phyloP scores from a whole-genome alignment of 352 stramenopile species.

The Thalassiosira hispida region DNA sequence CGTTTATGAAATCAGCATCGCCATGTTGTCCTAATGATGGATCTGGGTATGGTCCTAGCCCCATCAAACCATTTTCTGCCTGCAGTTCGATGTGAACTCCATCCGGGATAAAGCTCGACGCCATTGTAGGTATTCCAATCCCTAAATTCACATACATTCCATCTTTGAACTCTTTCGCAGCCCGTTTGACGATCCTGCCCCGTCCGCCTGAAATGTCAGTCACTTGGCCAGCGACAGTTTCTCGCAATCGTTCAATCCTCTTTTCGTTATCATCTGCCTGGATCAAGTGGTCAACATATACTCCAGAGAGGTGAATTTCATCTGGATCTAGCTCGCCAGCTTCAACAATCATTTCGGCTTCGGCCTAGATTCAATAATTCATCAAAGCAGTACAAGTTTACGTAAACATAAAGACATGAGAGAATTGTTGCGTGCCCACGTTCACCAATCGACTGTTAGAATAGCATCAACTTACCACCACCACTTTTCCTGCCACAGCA shows the following conservation, averaged over 20 bases:
- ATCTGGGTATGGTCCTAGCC: slow-evolving; percentile 90
- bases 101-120: slow-evolving; percentile 93
- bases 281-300: slow-evolving; percentile 96
- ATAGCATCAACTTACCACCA: slow-evolving; percentile 77
- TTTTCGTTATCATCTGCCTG: slow-evolving; percentile 91
- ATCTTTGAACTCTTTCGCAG: slow-evolving; percentile 89
- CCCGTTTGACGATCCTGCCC: slow-evolving; percentile 93
- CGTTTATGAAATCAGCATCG: slow-evolving; percentile 97
- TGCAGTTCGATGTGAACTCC: slow-evolving; percentile 94
- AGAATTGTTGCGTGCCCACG: not conserved
- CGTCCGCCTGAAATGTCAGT: slow-evolving; percentile 74
- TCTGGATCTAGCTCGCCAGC: slow-evolving; percentile 93
- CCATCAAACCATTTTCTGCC: slow-evolving; percentile 95
- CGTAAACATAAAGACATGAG: too few species aligned
- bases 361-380: slow-evolving; percentile 64
- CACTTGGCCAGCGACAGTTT: slow-evolving; percentile 64
- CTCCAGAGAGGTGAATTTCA: slow-evolving; percentile 93
- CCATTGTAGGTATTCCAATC: slow-evolving; percentile 94
- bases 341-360: slow-evolving; percentile 95
- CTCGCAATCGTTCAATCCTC: slow-evolving; percentile 90
- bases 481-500: slow-evolving; percentile 92
- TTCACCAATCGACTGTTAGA: not conserved
- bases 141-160: slow-evolving; percentile 98
- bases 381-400: not conserved
- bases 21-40: slow-evolving; percentile 87